Percentiles rank a stretch among this genome's conserved stretches.
phyloP scores from a whole-genome alignment of 768 basidiomycete species.

The Russula emetica region DNA sequence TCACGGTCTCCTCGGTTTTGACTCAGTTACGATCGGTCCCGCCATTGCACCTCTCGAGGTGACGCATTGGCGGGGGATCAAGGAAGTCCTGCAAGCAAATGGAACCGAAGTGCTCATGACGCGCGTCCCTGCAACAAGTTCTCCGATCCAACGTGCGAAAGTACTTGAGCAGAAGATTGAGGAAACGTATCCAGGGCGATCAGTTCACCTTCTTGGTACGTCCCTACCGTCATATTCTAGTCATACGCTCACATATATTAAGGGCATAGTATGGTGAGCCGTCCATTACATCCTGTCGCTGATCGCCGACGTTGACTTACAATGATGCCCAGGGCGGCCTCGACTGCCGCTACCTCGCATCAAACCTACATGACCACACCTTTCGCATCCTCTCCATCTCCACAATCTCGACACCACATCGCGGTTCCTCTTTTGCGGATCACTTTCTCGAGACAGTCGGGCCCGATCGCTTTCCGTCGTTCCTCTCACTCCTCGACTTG shows the following conservation, averaged over 20 bases:
- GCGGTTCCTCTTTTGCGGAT: conserved; percentile 90
- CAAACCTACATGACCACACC: conserved; percentile 68
- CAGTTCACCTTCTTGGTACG: conserved; percentile 81
- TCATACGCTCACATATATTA: conserved; percentile 10
- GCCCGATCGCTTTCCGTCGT: conserved; percentile 57
- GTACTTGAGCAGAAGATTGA: conserved; percentile 83
- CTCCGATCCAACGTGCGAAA: conserved; percentile 81
- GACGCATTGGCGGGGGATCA: conserved; percentile 94
- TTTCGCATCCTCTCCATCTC: conserved; percentile 86
- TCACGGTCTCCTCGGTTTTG: conserved; percentile 89
- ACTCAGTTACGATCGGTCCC: conserved; percentile 74
- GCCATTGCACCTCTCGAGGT: conserved; percentile 79
- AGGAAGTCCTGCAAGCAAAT: conserved; percentile 84
- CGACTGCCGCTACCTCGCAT: conserved; percentile 86
- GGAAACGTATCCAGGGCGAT: conserved; percentile 72
- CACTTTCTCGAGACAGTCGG: conserved; percentile 80
- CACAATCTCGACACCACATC: conserved; percentile 92
- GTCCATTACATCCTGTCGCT: neutral
- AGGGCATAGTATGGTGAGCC: conserved; percentile 74
- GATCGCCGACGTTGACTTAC: conserved; percentile 16
- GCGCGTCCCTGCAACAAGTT: conserved; percentile 88
- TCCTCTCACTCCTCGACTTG: conserved; percentile 71
- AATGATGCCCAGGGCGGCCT: conserved; percentile 68
- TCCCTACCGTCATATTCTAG: conserved; percentile 11
- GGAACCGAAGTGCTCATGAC: conserved; percentile 90